Evolutionary conservation across 2,329 filamentous ascomycete genomes (phyloP).

Genomic region (Pestalotiopsis sp.): DNA sequence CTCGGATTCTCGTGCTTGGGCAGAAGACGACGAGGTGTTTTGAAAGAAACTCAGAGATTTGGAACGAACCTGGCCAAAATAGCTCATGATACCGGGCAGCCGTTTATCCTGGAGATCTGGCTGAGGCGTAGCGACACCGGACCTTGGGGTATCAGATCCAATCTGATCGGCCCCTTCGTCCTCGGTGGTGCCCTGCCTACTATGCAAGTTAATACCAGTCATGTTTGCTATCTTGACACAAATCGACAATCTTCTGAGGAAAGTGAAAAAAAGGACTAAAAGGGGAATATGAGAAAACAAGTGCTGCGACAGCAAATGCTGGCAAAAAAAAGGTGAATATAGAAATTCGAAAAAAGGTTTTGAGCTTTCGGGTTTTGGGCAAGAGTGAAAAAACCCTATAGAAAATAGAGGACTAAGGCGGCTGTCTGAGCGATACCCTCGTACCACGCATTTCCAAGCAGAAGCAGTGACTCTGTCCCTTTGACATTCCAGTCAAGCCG

Average conservation of each 20-base stretch:
- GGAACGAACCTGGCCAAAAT: slow-evolving; percentile 99
- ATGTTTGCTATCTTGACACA: slow-evolving; percentile 27
- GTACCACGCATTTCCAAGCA: slow-evolving; percentile 17
- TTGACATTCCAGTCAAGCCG: slow-evolving; percentile 13
- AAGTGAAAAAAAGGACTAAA: background rate
- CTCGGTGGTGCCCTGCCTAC: slow-evolving; percentile 60
- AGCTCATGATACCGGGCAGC: slow-evolving; percentile 93
- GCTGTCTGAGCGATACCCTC: slow-evolving; percentile 16
- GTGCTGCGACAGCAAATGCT: slow-evolving; percentile 16
- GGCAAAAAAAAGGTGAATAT: slow-evolving; percentile 19
- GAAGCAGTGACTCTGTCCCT: slow-evolving; percentile 15
- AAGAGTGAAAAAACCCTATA: background rate
- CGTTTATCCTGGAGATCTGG: slow-evolving; percentile 95
- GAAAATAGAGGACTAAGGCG: slow-evolving; percentile 14
- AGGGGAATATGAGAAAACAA: slow-evolving; percentile 6
- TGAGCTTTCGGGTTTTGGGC: background rate
- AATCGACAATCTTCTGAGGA: background rate
- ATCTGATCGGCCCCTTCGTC: slow-evolving; percentile 77
- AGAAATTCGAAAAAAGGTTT: background rate
- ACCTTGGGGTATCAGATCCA: slow-evolving; percentile 84
- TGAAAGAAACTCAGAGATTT: slow-evolving; percentile 63
- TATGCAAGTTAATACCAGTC: slow-evolving; percentile 52
- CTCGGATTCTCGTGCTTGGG: slow-evolving; percentile 41
- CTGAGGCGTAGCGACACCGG: slow-evolving; percentile 88
- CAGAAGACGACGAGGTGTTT: slow-evolving; percentile 39